Evolutionary conservation across 1,284 basidiomycete species (phyloP), one percentile per base, ranked within the genome.

Genomic region (Serendipita sp.): DNA sequence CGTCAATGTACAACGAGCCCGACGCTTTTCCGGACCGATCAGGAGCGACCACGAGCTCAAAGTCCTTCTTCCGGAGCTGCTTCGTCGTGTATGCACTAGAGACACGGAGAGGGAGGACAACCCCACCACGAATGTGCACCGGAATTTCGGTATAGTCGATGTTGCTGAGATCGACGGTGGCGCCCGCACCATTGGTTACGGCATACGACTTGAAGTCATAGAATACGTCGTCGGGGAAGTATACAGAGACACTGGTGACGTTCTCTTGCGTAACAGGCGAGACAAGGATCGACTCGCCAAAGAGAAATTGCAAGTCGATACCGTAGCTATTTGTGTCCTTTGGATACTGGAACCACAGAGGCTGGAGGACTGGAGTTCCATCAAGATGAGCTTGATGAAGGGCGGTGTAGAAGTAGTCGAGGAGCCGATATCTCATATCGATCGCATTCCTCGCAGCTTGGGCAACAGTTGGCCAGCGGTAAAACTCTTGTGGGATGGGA

Each of bases 331-430:
- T 79, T 0, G 81, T 77, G 65, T 89, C 84, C 61, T 84, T 73
- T 0, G 84, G 83, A 73, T 88, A 90, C 70, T 89, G 83, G 69
- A 80, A 89, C 75, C 87, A 89, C 47, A 91, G 75, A 1, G 88
- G 84, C 47, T 83, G 79, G 34, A 91, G 73, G 6, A 84, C 82
- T 0, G 88, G 87, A 1, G 83, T 80, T 8, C 88, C 88, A 38
- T 72, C 70, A 4, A 73, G 74, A 3, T 83, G 84, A 1, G 85
- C 76, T 63, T 88, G 82, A 15, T 84, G 82, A 69, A 90, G 87
- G n/a, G 88, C 76, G 0, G 85, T 85, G 68, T 86, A 86, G 85
- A 86, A 89, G 72, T 88, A 88, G 0, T 86, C 85, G 44, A 91
- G 73, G 62, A 90, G 67, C 5, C 81, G 74, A 67, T 89, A 90